Evolutionary conservation across 257 asterid species (phyloP).

Genomic region (Solanum infundibuliforme): DNA sequence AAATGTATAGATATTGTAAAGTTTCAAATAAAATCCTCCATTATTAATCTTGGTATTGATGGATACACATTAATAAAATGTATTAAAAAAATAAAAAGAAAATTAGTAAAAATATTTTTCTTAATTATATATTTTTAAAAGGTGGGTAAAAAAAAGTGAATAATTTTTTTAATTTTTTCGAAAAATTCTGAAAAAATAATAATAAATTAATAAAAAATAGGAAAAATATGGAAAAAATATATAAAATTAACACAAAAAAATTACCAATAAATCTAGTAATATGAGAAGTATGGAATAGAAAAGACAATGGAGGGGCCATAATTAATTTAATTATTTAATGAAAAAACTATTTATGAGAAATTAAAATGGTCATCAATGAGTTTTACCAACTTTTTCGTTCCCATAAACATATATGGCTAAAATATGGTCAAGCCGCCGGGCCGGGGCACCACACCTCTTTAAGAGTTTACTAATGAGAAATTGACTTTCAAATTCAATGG

Average conservation of each 20-base stretch:
- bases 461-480: background rate
- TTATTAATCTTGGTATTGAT: background rate
- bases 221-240: too few relatives aligned
- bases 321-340: background rate
- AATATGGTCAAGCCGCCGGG: background rate
- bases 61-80: too few relatives aligned
- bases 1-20: background rate
- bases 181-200: too few relatives aligned
- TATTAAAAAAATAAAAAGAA: too few relatives aligned
- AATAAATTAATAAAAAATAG: too few relatives aligned
- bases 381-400: background rate
- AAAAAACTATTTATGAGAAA: background rate
- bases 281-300: background rate
- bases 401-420: background rate
- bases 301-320: background rate
- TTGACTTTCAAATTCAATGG: background rate
- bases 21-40: background rate
- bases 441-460: background rate
- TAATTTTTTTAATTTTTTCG: too few relatives aligned
- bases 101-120: background rate
- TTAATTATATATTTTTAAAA: background rate
- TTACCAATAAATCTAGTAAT: too few relatives aligned
- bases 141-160: background rate
- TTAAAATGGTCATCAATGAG: background rate
- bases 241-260: too few relatives aligned